A percentile compares a stretch with the other conserved stretches of the same genome.
These are phyloP conservation scores for Candida vaughaniae DNA, from an alignment of 805 yeast genomes.

Conservation along the genomic window DNA sequence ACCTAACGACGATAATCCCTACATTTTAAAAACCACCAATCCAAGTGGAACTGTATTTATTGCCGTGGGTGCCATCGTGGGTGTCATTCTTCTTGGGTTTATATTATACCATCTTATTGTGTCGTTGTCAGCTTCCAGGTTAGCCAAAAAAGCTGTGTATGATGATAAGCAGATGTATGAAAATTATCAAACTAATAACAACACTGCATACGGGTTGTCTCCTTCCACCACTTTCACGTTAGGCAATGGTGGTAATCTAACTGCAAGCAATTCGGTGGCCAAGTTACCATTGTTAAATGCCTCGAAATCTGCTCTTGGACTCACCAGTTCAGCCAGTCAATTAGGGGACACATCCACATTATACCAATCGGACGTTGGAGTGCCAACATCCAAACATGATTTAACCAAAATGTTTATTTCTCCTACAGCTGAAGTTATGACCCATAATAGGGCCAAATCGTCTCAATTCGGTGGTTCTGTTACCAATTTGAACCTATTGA, in stretches of 20 bases:
- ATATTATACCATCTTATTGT: conserved; percentile 51
- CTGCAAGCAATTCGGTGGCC: conserved; percentile 21
- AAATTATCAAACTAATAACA: conserved; percentile 14
- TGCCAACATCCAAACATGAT: conserved; percentile 37
- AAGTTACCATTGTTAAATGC: conserved; percentile 34
- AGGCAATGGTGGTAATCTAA: conserved; percentile 13
- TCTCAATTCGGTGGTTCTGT: conserved; percentile 21
- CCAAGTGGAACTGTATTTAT: conserved; percentile 84
- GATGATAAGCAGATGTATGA: conserved; percentile 31
- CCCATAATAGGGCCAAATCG: conserved; percentile 36
- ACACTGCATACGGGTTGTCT: conserved; percentile 19
- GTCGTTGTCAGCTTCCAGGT: conserved; percentile 48
- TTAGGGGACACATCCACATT: conserved; percentile 35
- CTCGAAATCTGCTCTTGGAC: conserved; percentile 19
- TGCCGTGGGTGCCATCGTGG: conserved; percentile 70
- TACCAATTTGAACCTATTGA: conserved; percentile 15
- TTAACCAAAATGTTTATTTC: conserved; percentile 63
- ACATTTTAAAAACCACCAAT: conserved; percentile 46
- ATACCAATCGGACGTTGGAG: conserved; percentile 30
- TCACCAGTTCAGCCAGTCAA: conserved; percentile 13
- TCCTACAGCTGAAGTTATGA: conserved; percentile 75
- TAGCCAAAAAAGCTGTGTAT: conserved; percentile 47
- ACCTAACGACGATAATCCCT: conserved; percentile 61
- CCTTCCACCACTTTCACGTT: conserved; percentile 19
- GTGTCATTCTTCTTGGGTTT: conserved; percentile 53